Evolutionary conservation across 345 rosid species (phyloP).

Genomic region (Odontarrhena argentea): DNA sequence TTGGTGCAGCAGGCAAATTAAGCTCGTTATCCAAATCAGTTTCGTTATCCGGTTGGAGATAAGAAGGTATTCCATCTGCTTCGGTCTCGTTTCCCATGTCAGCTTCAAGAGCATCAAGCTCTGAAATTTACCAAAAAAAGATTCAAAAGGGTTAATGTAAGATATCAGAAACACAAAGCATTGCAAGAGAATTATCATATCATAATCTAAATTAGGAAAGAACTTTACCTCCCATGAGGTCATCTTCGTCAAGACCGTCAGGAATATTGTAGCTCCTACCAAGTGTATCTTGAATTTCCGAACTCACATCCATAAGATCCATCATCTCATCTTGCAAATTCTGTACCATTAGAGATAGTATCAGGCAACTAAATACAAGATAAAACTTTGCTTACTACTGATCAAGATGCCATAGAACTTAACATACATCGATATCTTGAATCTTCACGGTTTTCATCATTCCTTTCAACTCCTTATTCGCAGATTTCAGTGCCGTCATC

Average conservation of each 20-base stretch:
- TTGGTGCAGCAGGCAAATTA: constrained; percentile 80
- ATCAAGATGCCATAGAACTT: constrained; percentile 11
- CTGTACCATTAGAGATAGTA: constrained; percentile 47
- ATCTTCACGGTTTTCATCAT: constrained; percentile 99
- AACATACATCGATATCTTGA: constrained; percentile 83
- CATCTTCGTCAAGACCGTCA: constrained; percentile 98
- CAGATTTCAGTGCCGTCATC: constrained; percentile 91
- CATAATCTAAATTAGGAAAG: neutral
- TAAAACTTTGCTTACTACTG: neutral
- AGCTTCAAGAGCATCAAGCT: constrained; percentile 93
- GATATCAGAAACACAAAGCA: too few species aligned
- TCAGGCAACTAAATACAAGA: constrained; percentile 8
- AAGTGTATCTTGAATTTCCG: constrained; percentile 91
- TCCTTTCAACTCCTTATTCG: constrained; percentile 97
- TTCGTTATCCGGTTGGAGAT: constrained; percentile 90
- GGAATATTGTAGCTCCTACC: constrained; percentile 94
- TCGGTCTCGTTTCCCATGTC: constrained; percentile 94
- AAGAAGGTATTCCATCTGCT: constrained; percentile 81
- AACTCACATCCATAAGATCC: constrained; percentile 96
- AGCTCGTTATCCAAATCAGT: constrained; percentile 70
- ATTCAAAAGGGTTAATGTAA: neutral
- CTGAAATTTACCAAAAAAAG: constrained; percentile 46
- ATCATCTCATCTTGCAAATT: constrained; percentile 99
- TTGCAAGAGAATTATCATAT: too few species aligned
- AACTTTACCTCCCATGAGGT: constrained; percentile 91